Evolutionary conservation across 2,329 filamentous ascomycete genomes (phyloP).

Genomic region (Penicillium corylophilum): DNA sequence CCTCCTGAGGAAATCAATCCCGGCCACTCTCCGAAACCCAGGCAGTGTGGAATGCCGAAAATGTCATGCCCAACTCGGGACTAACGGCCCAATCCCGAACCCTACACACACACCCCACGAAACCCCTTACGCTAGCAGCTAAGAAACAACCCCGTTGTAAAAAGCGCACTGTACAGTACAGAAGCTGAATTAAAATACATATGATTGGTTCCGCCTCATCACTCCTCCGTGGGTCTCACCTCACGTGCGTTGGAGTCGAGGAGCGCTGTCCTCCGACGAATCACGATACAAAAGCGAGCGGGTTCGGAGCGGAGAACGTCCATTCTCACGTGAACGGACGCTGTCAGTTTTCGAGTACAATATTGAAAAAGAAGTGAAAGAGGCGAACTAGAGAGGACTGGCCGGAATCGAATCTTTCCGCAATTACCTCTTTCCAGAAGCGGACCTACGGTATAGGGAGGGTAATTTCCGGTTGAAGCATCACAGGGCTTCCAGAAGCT

Average conservation of each 20-base stretch:
- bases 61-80: conserved; percentile 1
- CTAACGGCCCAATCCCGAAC: conserved; percentile 3
- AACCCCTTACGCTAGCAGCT: too few relatives aligned
- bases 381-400: neutral
- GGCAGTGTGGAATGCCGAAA: neutral
- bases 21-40: neutral
- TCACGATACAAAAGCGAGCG: conserved; percentile 1
- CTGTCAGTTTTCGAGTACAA: too few relatives aligned
- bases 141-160: too few relatives aligned
- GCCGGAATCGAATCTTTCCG: neutral
- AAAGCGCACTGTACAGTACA: too few relatives aligned
- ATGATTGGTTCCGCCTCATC: conserved; percentile 10
- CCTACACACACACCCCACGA: too few relatives aligned
- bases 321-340: neutral
- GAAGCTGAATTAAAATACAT: neutral
- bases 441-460: neutral
- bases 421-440: neutral
- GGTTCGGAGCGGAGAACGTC: neutral
- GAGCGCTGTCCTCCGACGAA: conserved; percentile 26
- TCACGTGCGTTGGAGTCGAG: conserved; percentile 17
- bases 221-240: conserved; percentile 3
- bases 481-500: conserved; percentile 17
- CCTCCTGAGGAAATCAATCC: neutral
- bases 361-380: neutral
- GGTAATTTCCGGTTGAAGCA: neutral